Evolutionary conservation across 192 early-diverging fungal genomes (phyloP).

Genomic region (Endogone sp.): DNA sequence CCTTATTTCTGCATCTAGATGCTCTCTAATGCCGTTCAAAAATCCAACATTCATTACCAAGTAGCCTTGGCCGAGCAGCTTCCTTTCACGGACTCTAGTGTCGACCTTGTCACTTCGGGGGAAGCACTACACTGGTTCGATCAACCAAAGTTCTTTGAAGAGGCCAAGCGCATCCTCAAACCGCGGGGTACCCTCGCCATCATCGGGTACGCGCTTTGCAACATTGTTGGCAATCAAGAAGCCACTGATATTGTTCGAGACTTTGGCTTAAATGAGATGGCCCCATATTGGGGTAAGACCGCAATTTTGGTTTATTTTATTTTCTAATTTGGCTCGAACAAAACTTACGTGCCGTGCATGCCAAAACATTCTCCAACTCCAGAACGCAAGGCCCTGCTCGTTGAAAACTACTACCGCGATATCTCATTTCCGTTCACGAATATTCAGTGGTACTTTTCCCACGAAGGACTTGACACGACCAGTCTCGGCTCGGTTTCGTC

Average conservation of each 20-base stretch:
- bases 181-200: conserved; percentile 54
- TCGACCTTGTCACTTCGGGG: conserved; percentile 45
- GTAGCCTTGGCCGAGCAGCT: conserved; percentile 35
- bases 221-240: conserved; percentile 31
- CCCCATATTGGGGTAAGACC: conserved; percentile 34
- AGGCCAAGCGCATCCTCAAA: conserved; percentile 54
- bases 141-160: conserved; percentile 47
- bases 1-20: conserved; percentile 12
- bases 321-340: no score
- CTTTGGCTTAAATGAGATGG: conserved; percentile 24
- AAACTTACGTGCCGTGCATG: no score
- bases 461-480: background rate
- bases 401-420: background rate
- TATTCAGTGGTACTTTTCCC: background rate
- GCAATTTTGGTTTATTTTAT: no score
- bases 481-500: background rate
- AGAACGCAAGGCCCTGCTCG: background rate
- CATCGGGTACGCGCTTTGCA: conserved; percentile 39
- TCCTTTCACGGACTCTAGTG: conserved; percentile 13
- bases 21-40: conserved; percentile 30
- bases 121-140: conserved; percentile 59
- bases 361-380: background rate
- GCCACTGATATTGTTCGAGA: conserved; percentile 25
- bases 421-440: background rate
- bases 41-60: conserved; percentile 39